phyloP scores from a whole-genome alignment of 345 rosid species.

The Eucalyptus regnans region DNA sequence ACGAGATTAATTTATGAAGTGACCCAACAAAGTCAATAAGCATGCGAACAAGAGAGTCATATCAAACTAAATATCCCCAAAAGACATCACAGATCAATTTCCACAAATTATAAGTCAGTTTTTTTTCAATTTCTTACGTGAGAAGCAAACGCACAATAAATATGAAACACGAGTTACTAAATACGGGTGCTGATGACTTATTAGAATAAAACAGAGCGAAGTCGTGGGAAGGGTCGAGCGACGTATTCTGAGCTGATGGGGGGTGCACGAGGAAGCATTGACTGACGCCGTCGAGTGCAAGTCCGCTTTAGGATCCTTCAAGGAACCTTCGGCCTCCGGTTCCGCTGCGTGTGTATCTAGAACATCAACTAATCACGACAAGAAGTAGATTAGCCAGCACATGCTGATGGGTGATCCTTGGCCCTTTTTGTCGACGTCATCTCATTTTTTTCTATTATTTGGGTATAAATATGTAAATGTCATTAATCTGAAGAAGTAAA shows the following conservation, averaged over 20 bases:
- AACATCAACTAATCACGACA: background rate
- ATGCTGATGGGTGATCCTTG: background rate
- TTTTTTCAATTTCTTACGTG: background rate
- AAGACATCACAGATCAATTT: background rate
- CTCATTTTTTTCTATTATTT: too few species aligned
- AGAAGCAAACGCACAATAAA: background rate
- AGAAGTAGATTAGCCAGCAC: background rate
- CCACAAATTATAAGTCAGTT: background rate
- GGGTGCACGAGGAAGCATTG: background rate
- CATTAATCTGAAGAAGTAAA: background rate
- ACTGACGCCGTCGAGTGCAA: background rate
- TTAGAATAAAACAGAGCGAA: background rate
- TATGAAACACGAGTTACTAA: background rate
- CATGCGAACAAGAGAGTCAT: background rate
- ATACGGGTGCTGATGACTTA: accelerated
- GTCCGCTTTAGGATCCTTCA: background rate
- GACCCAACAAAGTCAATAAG: background rate
- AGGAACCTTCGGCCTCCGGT: background rate
- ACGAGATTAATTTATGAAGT: background rate
- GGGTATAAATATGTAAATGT: background rate
- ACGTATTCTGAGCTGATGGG: background rate
- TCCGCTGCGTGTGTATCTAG: background rate
- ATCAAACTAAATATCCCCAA: background rate
- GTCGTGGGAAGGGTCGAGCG: background rate
- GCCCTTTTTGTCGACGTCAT: background rate